A percentile compares a stretch with the other conserved stretches of the same genome.
Conservation (phyloP, 1,284 basidiomycete genomes). For the Irpex sp. region DNA sequence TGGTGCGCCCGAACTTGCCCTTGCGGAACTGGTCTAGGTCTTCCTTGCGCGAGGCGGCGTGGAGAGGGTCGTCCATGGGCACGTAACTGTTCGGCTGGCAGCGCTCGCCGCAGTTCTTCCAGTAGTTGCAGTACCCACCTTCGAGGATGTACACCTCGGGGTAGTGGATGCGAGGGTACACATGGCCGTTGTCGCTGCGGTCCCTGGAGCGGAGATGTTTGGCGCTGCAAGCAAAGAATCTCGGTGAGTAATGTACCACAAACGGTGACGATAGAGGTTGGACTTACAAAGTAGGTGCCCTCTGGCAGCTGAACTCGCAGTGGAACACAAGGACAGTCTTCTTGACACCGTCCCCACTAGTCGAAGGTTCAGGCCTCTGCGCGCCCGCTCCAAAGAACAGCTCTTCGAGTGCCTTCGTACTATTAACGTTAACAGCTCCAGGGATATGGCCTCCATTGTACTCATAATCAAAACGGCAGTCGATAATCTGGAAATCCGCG, state of each 20-base stretch:
- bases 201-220: slow-evolving; percentile 91
- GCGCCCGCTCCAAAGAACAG: slow-evolving; percentile 63
- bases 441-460: slow-evolving; percentile 91
- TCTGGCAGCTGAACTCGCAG: slow-evolving; percentile 95
- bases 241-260: slow-evolving; percentile 6
- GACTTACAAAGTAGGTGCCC: slow-evolving; percentile 91
- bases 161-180: slow-evolving; percentile 93
- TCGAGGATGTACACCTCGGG: slow-evolving; percentile 97
- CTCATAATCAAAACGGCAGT: slow-evolving; percentile 98
- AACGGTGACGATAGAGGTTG: slow-evolving; percentile 7
- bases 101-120: slow-evolving; percentile 57
- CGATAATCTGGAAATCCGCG: slow-evolving; percentile 77
- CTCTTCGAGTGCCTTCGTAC: slow-evolving; percentile 77
- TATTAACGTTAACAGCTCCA: slow-evolving; percentile 91
- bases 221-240: slow-evolving; percentile 50
- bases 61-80: slow-evolving; percentile 90
- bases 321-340: slow-evolving; percentile 94
- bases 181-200: slow-evolving; percentile 80
- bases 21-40: slow-evolving; percentile 92
- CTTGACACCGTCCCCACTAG: slow-evolving; percentile 72
- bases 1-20: slow-evolving; percentile 80
- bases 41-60: slow-evolving; percentile 74
- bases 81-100: slow-evolving; percentile 87
- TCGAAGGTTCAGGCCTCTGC: slow-evolving; percentile 69
- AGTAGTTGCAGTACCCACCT: slow-evolving; percentile 93